Evolutionary conservation across 345 rosid genomes (phyloP).

Genomic region (Murraya paniculata): DNA sequence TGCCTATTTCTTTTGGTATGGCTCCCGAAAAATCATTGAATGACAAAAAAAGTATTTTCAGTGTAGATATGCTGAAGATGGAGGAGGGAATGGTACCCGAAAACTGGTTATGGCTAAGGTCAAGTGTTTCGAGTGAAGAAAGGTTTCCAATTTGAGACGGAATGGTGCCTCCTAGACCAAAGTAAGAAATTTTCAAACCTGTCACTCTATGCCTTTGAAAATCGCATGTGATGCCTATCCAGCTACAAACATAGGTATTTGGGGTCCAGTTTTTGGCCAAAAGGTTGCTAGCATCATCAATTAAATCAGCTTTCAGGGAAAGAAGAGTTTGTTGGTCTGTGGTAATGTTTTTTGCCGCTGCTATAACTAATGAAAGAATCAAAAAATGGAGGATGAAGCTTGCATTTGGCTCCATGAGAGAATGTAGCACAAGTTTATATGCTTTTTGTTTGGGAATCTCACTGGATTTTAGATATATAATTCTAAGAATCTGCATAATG

Average conservation of each 20-base stretch:
- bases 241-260: background rate
- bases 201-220: background rate
- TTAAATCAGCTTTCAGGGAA: conserved; percentile 5
- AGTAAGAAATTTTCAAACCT: conserved; percentile 9
- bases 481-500: too few relatives aligned
- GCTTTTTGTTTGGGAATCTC: too few relatives aligned
- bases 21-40: background rate
- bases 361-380: background rate
- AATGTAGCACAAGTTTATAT: too few relatives aligned
- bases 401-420: background rate
- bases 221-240: conserved; percentile 8
- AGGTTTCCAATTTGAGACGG: conserved; percentile 14
- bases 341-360: background rate
- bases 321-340: conserved; percentile 6
- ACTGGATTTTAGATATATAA: too few relatives aligned
- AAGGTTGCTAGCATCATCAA: background rate
- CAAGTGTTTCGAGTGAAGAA: background rate
- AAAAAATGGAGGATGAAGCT: background rate
- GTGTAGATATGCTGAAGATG: background rate
- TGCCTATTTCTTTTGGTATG: too few relatives aligned
- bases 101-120: background rate
- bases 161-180: conserved; percentile 17
- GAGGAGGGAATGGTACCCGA: background rate
- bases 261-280: background rate
- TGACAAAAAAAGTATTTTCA: background rate